These are phyloP conservation scores for Glaciozyma martinii DNA, from an alignment of 768 basidiomycete genomes.

Conservation along the genomic window DNA sequence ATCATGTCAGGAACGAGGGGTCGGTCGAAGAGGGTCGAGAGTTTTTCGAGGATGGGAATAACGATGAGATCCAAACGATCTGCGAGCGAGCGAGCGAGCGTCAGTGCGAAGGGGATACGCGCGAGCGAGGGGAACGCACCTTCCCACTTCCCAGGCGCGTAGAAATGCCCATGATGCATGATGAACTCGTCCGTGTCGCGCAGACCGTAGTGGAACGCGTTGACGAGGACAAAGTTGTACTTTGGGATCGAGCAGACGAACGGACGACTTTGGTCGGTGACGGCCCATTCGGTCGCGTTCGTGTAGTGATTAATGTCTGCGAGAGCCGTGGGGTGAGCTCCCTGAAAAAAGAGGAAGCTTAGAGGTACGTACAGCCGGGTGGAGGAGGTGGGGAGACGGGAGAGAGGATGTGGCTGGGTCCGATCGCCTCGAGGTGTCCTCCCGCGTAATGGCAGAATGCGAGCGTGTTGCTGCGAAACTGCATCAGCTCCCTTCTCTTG, in stretches of 20 bases:
- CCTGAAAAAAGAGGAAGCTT: background rate
- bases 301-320: too few relatives aligned
- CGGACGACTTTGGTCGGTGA: slow-evolving; percentile 7
- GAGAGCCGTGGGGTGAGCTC: background rate
- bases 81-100: background rate
- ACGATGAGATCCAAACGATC: slow-evolving; percentile 25
- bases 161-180: slow-evolving; percentile 13
- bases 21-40: background rate
- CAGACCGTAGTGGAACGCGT: slow-evolving; percentile 28
- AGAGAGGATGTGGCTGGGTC: slow-evolving; percentile 1
- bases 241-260: slow-evolving; percentile 15
- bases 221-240: slow-evolving; percentile 17
- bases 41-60: slow-evolving; percentile 9
- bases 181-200: slow-evolving; percentile 8
- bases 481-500: too few relatives aligned
- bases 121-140: background rate
- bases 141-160: slow-evolving; percentile 15
- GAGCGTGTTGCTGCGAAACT: slow-evolving; percentile 8
- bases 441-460: slow-evolving; percentile 9
- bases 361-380: slow-evolving; percentile 9
- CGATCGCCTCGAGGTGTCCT: slow-evolving; percentile 17
- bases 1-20: slow-evolving; percentile 12
- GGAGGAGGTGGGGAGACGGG: slow-evolving; percentile 8
- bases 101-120: background rate
- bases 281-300: slow-evolving; percentile 8